These are phyloP conservation scores for Raphanus hybrid DNA, from an alignment of 441 rosid species.

Conservation along the genomic window DNA sequence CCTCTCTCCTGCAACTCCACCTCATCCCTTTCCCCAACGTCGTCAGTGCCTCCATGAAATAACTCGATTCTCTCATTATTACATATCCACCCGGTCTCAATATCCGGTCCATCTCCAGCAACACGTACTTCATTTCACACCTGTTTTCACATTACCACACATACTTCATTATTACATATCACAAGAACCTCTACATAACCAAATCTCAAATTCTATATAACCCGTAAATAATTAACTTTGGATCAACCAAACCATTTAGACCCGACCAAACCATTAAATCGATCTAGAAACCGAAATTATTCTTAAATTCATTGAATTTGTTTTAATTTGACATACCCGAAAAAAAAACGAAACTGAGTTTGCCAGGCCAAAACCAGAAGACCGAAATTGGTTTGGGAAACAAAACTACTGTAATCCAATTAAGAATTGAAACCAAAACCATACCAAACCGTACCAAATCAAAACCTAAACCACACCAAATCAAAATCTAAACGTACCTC, in stretches of 20 bases:
- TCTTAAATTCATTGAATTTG: not conserved
- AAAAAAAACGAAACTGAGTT: not conserved
- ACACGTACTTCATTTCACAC: slow-evolving; percentile 88
- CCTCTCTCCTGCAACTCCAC: slow-evolving; percentile 84
- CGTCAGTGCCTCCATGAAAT: slow-evolving; percentile 73
- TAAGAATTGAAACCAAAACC: not conserved
- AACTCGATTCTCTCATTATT: slow-evolving; percentile 79
- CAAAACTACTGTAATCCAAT: not conserved
- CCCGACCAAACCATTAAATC: not conserved
- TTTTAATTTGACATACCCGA: not conserved
- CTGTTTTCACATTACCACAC: slow-evolving; percentile 44
- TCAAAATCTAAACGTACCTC: slow-evolving; percentile 27
- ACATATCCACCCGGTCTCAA: slow-evolving; percentile 82
- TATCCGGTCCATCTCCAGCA: slow-evolving; percentile 92
- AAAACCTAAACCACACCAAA: not conserved
- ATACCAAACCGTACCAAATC: not conserved
- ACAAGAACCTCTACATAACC: not conserved
- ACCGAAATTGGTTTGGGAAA: not conserved
- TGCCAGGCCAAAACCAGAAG: not conserved
- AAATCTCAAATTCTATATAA: not conserved
- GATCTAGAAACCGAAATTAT: not conserved
- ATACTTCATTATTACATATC: no score
- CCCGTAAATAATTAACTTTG: not conserved
- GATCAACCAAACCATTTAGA: not conserved
- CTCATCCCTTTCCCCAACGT: slow-evolving; percentile 75